Base-by-base conservation (phyloP, 2,329 filamentous ascomycete genomes). In the Dactylellina leptospora region DNA sequence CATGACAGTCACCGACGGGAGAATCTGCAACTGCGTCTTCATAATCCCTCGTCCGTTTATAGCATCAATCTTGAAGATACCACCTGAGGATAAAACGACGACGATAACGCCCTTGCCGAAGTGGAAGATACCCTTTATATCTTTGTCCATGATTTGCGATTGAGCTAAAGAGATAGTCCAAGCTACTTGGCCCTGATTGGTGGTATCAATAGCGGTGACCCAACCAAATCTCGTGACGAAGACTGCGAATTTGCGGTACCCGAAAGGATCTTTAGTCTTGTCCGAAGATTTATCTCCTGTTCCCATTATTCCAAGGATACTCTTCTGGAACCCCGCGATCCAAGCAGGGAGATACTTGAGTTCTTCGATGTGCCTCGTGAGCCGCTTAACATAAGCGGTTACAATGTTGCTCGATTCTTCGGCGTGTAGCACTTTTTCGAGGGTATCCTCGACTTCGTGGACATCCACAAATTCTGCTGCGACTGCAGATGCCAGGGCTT, bases 201-300 rank as follows among this genome's bases (percentile, higher is more conserved):
- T 91, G 30, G 88, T 87, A 79, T 96, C 88, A 18, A 99, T 82
- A 2, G 89, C 91, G 75, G 93, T 90, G 16, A 97, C 81, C 74
- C 90, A 88, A 11, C 93, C 93, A 63, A 87, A 88, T 60, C 86
- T 84, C 1, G 93, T 96, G 4, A 89, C 92, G 54, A 96, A 82
- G 64, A 97, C 83, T 4, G 93, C 85, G 28, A 93, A 82, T 80
- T 96, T 96, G 79, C 91, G 89, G 80, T 97, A 93, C 3, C 93
- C 93, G 79, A 97, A 97, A 38, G 84, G 86, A 76, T 95, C 90
- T 13, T 87, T 84, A 20, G 80, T 80, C 10, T 78, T 80, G 0
- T 80, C 77, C 13, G 83, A 81, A 6, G 85, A 83, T 0, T 85
- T 85, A 28, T 87, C 86, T 23, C 81, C 81, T 4, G 80, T 76